Evolutionary conservation across 179 eudicot genomes (phyloP).

Genomic region (Carnegiea gigantea): DNA sequence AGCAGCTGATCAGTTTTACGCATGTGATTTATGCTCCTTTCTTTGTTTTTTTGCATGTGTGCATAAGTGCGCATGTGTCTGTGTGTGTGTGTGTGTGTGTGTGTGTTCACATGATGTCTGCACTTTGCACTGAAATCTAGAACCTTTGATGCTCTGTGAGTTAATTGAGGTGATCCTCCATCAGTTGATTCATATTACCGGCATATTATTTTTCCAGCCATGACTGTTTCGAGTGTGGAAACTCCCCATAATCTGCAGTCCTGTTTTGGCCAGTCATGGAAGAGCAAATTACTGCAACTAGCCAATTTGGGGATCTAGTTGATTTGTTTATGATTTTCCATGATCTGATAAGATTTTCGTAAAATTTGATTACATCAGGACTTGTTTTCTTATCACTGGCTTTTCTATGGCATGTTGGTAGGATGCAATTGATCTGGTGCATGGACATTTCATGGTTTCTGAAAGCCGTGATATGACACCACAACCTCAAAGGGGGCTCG

Average conservation of each 20-base stretch:
- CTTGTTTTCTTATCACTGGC: neutral
- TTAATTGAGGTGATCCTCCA: neutral
- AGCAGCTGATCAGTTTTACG: neutral
- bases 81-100: neutral
- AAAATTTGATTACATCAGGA: neutral
- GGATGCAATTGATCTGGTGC: slow-evolving; percentile 95
- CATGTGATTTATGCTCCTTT: too few species aligned
- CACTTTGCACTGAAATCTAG: neutral
- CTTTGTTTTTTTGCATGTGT: too few species aligned
- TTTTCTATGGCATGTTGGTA: slow-evolving; percentile 27
- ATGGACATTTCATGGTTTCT: slow-evolving; percentile 82
- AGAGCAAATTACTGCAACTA: neutral
- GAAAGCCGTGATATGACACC: slow-evolving; percentile 69
- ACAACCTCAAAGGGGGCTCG: slow-evolving; percentile 60
- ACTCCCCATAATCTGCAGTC: neutral
- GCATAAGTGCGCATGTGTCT: neutral
- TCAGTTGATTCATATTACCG: neutral
- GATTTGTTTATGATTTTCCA: neutral
- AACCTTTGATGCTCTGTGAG: neutral
- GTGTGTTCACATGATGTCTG: neutral
- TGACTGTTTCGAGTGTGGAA: neutral
- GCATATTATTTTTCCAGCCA: neutral
- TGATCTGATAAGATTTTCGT: neutral
- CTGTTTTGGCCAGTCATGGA: neutral
- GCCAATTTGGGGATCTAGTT: neutral